These are phyloP conservation scores for Corchorus capsularis DNA, from an alignment of 345 rosid genomes.

Conservation along the genomic window DNA sequence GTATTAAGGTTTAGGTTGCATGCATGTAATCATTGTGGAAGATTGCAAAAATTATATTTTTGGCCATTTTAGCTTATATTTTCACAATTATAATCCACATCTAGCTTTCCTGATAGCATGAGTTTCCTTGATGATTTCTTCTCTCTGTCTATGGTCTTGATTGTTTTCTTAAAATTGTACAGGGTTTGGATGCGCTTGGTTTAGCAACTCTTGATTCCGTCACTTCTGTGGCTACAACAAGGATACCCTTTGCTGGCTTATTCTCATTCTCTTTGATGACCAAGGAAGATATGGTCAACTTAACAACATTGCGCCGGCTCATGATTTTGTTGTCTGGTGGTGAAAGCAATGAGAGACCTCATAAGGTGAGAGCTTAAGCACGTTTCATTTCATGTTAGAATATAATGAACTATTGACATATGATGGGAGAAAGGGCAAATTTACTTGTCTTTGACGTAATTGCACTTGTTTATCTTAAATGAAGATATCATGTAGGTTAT, in stretches of 20 bases:
- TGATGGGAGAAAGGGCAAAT: neutral
- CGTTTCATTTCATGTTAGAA: neutral
- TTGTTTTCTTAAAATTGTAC: constrained; percentile 24
- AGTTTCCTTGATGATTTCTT: constrained; percentile 1
- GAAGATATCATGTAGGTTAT: neutral
- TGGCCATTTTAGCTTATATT: neutral
- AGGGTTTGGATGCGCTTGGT: constrained; percentile 96
- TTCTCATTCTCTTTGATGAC: constrained; percentile 52
- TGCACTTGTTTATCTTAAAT: neutral
- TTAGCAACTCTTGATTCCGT: constrained; percentile 72
- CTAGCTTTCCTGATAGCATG: neutral
- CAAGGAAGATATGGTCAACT: constrained; percentile 72
- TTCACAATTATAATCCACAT: neutral
- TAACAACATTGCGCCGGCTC: constrained; percentile 72
- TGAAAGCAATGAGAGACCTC: constrained; percentile 33
- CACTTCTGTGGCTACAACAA: constrained; percentile 47
- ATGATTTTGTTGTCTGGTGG: constrained; percentile 59
- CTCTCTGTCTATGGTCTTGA: constrained; percentile 6
- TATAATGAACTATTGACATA: neutral
- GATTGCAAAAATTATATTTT: neutral
- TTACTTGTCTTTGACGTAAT: neutral
- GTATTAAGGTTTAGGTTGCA: neutral
- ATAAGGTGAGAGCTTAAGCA: constrained; percentile 39
- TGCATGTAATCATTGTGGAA: neutral
- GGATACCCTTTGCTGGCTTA: constrained; percentile 51